Conservation (phyloP, 495 filamentous ascomycete species). For the Pyrenopolyporus hunteri region DNA sequence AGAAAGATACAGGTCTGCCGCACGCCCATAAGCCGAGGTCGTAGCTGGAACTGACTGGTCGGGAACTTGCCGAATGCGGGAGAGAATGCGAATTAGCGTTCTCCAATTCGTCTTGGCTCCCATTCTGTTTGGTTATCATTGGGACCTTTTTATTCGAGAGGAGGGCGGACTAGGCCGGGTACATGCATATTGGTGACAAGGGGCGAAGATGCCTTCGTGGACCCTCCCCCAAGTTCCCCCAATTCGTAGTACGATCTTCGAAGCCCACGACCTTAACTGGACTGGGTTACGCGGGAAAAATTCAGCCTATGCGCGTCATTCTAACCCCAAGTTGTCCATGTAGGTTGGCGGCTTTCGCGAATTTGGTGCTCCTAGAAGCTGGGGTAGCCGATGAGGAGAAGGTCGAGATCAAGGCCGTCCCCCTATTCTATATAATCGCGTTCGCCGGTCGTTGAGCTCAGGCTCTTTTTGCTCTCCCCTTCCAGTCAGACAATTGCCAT, state of each 20-base stretch:
- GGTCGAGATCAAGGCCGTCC: slow-evolving; percentile 12
- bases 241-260: slow-evolving; percentile 25
- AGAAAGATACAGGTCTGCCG: background rate
- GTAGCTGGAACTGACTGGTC: background rate
- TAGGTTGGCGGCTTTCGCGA: slow-evolving; percentile 1
- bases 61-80: slow-evolving; percentile 18
- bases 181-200: slow-evolving; percentile 20
- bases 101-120: slow-evolving; percentile 4
- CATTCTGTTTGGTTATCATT: background rate
- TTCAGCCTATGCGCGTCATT: slow-evolving; percentile 38
- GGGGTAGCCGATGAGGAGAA: slow-evolving; percentile 12
- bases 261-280: slow-evolving; percentile 1
- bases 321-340: background rate
- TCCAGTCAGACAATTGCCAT: background rate
- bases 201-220: slow-evolving; percentile 8
- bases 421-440: background rate
- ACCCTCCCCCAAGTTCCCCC: slow-evolving; percentile 13
- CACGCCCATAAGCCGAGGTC: background rate
- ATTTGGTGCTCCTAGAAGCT: background rate
- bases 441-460: background rate
- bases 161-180: slow-evolving; percentile 5
- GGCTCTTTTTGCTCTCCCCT: background rate
- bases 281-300: slow-evolving; percentile 4
- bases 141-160: background rate
- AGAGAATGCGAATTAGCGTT: background rate